Conservation (phyloP, 805 yeast genomes). For the Candida silvicultrix region DNA sequence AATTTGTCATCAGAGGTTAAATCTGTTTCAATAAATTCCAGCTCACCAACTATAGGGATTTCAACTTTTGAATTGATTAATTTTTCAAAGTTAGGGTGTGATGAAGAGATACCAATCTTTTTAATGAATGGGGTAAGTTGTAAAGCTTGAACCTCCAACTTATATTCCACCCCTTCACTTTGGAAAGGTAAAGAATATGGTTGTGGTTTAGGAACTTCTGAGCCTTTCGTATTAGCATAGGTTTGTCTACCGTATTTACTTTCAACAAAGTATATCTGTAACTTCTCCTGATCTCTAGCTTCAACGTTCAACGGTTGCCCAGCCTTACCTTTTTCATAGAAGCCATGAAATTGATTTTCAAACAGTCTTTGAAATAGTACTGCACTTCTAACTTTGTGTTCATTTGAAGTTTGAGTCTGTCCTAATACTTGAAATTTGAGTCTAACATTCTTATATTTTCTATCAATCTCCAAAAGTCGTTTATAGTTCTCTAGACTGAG, state of each 20-base stretch:
- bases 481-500: neutral
- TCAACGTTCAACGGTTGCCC: no score
- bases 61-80: neutral
- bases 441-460: neutral
- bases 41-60: constrained; percentile 3
- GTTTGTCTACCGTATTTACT: neutral
- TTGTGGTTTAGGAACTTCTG: neutral
- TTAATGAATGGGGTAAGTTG: constrained; percentile 10
- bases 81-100: constrained; percentile 6
- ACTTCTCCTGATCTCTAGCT: no score
- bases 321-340: neutral
- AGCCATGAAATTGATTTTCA: neutral
- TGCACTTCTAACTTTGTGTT: neutral
- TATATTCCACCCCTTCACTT: constrained; percentile 3
- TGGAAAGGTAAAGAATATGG: constrained; percentile 5
- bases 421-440: neutral
- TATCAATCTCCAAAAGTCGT: neutral
- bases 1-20: constrained; percentile 1
- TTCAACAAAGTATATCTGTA: neutral
- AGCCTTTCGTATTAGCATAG: neutral
- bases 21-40: constrained; percentile 4
- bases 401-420: neutral
- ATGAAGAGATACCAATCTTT: constrained; percentile 14
- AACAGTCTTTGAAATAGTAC: neutral
- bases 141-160: constrained; percentile 9